Conservation (phyloP, 345 rosid genomes). For the Hibiscus syriacus region DNA sequence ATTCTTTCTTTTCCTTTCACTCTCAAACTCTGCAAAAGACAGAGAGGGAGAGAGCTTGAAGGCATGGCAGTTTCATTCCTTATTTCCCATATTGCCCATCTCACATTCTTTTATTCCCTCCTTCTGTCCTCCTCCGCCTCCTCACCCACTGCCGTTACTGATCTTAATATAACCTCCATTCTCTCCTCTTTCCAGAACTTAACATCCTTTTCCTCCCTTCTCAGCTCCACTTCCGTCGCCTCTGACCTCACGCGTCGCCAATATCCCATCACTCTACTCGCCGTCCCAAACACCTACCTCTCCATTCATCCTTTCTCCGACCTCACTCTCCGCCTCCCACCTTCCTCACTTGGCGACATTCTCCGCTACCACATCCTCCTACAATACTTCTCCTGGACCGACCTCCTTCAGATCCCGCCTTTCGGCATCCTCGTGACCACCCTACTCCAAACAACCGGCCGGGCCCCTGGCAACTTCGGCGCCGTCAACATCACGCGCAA, state of each 20-base stretch:
- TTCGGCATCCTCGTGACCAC: conserved; percentile 54
- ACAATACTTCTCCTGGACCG: conserved; percentile 56
- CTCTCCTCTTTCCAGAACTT: conserved; percentile 59
- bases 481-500: conserved; percentile 68
- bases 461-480: conserved; percentile 54
- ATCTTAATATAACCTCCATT: conserved; percentile 55
- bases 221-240: conserved; percentile 43
- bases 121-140: conserved; percentile 19
- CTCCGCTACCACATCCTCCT: conserved; percentile 81
- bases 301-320: conserved; percentile 30
- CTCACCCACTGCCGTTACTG: conserved; percentile 23
- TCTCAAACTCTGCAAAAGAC: conserved; percentile 13
- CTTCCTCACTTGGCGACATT: conserved; percentile 65
- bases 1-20: not conserved
- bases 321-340: conserved; percentile 65
- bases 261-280: conserved; percentile 68
- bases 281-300: conserved; percentile 65
- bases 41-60: not conserved
- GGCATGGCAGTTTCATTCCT: conserved; percentile 23
- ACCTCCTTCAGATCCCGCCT: conserved; percentile 57
- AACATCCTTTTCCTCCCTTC: conserved; percentile 46
- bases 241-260: conserved; percentile 53
- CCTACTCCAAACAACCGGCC: conserved; percentile 72
- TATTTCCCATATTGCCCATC: conserved; percentile 47
- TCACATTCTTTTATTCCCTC: conserved; percentile 28